phyloP scores from a whole-genome alignment of 106 monocot genomes.

The Allium fistulosum region DNA sequence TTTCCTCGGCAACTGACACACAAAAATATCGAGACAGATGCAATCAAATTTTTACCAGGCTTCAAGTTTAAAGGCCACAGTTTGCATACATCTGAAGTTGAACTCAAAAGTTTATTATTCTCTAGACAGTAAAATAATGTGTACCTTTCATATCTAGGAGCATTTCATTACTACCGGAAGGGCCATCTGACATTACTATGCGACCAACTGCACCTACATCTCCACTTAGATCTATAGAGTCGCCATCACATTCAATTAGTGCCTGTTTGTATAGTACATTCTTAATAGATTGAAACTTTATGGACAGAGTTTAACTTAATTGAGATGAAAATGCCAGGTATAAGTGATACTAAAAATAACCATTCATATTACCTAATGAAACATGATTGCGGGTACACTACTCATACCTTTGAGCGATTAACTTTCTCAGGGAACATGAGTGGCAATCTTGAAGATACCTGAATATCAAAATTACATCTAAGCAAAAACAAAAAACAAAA shows the following conservation, averaged over 20 bases:
- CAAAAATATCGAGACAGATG: too few relatives aligned
- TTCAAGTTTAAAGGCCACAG: too few relatives aligned
- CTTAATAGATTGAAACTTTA: constrained; percentile 5
- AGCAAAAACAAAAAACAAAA: background rate
- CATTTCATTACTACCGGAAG: constrained; percentile 57
- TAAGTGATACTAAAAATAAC: too few relatives aligned
- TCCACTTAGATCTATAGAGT: constrained; percentile 94
- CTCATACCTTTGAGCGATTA: constrained; percentile 71
- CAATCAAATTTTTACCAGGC: too few relatives aligned
- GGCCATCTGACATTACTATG: constrained; percentile 62
- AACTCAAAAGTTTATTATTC: too few relatives aligned
- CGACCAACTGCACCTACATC: constrained; percentile 93
- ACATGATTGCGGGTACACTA: too few relatives aligned
- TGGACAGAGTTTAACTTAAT: too few relatives aligned
- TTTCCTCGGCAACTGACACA: too few relatives aligned
- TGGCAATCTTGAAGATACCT: constrained; percentile 79
- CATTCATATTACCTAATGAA: too few relatives aligned
- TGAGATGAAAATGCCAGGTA: too few relatives aligned
- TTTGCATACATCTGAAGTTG: too few relatives aligned
- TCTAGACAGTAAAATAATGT: background rate
- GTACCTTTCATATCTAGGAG: constrained; percentile 90
- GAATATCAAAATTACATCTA: constrained; percentile 5
- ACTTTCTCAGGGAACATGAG: constrained; percentile 84
- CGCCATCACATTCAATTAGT: constrained; percentile 92
- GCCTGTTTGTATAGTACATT: constrained; percentile 34